Percentiles rank a stretch among this genome's conserved stretches.
Evolutionary conservation across 768 basidiomycete species (phyloP).

Genomic region (Pleurotus sapidus): DNA sequence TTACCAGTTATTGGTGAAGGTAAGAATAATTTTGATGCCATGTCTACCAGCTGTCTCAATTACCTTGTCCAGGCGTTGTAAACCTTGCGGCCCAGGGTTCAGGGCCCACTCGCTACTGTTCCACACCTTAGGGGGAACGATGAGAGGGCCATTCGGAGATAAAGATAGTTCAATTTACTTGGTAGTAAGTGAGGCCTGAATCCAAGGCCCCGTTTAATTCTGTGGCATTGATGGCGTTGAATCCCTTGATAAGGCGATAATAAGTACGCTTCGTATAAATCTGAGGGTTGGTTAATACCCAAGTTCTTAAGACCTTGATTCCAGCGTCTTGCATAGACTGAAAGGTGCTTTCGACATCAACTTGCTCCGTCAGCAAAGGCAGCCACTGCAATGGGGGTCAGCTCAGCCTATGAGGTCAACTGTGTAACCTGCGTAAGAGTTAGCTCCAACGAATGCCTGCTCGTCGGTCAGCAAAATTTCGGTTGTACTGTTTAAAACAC

Average conservation of each 20-base stretch:
- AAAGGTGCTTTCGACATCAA: constrained; percentile 49
- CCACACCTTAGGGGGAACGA: constrained; percentile 35
- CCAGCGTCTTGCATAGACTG: constrained; percentile 44
- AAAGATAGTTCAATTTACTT: constrained; percentile 19
- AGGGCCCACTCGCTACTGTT: constrained; percentile 44
- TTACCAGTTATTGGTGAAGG: constrained; percentile 58
- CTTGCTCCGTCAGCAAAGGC: constrained; percentile 42
- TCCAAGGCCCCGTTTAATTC: constrained; percentile 40
- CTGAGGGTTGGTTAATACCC: constrained; percentile 28
- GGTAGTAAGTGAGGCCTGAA: constrained; percentile 48
- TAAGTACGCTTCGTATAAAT: too few species aligned
- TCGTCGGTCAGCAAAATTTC: not conserved
- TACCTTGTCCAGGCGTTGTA: constrained; percentile 51
- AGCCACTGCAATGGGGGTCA: constrained; percentile 39
- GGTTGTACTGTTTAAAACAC: constrained; percentile 12
- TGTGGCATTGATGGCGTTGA: constrained; percentile 40
- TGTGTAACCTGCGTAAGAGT: constrained; percentile 41
- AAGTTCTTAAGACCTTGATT: constrained; percentile 52
- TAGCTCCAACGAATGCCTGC: constrained; percentile 49
- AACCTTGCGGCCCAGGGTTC: constrained; percentile 52
- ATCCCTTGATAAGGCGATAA: constrained; percentile 26
- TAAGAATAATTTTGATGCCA: constrained; percentile 48
- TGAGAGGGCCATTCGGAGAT: not conserved
- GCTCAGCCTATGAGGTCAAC: not conserved
- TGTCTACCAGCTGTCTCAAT: constrained; percentile 45